Conservation (phyloP, 306 rosid species). For the Oemleria cerasiformis region DNA sequence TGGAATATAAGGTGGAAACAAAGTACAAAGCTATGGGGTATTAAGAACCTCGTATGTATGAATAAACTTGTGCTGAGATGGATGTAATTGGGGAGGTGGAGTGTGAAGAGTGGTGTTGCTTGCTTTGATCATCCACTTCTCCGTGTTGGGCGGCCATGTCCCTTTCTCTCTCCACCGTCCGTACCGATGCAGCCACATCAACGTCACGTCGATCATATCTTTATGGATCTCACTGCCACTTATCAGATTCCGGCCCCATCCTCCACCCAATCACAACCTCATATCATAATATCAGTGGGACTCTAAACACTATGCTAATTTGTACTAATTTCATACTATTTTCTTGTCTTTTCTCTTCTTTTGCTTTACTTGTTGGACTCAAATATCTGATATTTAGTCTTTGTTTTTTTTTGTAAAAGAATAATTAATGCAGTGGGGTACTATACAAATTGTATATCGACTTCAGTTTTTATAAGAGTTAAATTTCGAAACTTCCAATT, state of each 20-base stretch:
- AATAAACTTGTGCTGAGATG: not conserved
- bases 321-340: not conserved
- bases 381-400: not conserved
- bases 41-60: no score
- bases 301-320: not conserved
- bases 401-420: not conserved
- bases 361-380: not conserved
- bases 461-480: no score
- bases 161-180: not conserved
- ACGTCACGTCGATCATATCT: not conserved
- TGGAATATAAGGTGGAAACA: no score
- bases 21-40: no score
- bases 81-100: constrained; percentile 14
- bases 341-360: not conserved
- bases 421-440: no score
- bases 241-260: not conserved
- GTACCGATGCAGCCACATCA: constrained; percentile 24
- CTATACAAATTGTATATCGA: no score
- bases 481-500: no score
- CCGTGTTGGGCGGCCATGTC: constrained; percentile 35
- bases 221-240: not conserved
- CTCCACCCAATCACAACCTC: not conserved
- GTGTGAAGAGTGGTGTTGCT: not conserved
- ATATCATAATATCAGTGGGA: not conserved
- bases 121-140: constrained; percentile 30